Base-by-base conservation (phyloP, 2,329 filamentous ascomycete genomes). In the Fusarium multiceps region DNA sequence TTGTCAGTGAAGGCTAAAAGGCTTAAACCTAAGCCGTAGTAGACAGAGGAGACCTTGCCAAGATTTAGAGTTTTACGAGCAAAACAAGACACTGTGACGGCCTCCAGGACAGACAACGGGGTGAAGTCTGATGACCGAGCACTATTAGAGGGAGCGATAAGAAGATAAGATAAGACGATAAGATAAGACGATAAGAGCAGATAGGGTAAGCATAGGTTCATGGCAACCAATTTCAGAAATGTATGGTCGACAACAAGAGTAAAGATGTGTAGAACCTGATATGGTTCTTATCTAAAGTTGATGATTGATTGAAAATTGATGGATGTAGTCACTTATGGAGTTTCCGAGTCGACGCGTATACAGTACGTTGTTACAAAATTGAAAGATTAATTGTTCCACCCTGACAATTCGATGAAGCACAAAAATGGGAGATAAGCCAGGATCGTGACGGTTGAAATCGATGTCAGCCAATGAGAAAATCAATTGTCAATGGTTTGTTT, bases 1-100 rank as follows among this genome's bases (percentile, higher is more conserved):
- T 37, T 10, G 5, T 11, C 18, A 4, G 34, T 4, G 5, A 3
- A n/a, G 18, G 9, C 18, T 6, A 6, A n/a, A n/a, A 11, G 18
- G 10, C 5, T 37, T n/a, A 1, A n/a, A 12, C 34, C 3, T 37
- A 12, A 1, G 10, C 6, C 18, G 3, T 1, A 11, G 10, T n/a
- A 37, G 6, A 10, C 4, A 6, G 18, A n/a, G 18, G 16, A 37
- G 5, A 11, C 6, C 18, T 11, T 37, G 3, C 18, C 4, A 7
- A 37, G 3, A 7, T 4, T 18, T 6, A 7, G 5, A 11, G 5
- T 10, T n/a, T 18, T 6, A 1, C 2, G 32, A 37, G 18, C 34
- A n/a, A 18, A 11, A n/a, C 10, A 37, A 4, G 16, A 37, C 18
- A 37, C 34, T 11, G 34, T 11, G 5, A n/a, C 34, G 18, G 9